phyloP scores from a whole-genome alignment of 208 protist genomes.

The Leishmania amazonensis region DNA sequence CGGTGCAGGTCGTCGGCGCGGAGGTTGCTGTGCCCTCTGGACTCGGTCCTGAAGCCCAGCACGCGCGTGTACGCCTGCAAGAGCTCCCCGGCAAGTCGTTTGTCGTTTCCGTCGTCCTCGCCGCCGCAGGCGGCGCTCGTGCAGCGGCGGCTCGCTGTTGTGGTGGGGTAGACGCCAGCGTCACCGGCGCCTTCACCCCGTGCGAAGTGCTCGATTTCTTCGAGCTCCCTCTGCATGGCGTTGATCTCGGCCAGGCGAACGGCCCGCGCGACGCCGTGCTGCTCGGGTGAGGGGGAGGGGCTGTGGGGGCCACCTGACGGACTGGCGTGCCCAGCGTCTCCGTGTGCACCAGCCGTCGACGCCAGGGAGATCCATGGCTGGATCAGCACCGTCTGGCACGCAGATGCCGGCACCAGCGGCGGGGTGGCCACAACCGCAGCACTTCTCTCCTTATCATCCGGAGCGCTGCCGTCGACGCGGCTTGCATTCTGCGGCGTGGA shows the following conservation, averaged over 20 bases:
- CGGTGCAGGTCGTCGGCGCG: not conserved
- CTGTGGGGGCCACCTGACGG: not conserved
- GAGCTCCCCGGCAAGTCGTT: slow-evolving; percentile 21
- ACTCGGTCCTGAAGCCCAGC: slow-evolving; percentile 3
- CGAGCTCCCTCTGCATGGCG: slow-evolving; percentile 15
- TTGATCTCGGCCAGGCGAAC: slow-evolving; percentile 17
- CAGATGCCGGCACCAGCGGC: not conserved
- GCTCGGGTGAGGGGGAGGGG: not conserved
- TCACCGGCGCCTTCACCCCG: not conserved
- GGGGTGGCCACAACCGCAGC: not conserved
- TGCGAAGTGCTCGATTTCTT: slow-evolving; percentile 12
- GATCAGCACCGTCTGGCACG: slow-evolving; percentile 21
- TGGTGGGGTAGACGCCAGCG: slow-evolving; percentile 2
- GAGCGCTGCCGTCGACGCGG: not conserved
- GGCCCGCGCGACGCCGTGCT: not conserved
- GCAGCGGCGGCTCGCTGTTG: not conserved
- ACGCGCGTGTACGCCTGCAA: slow-evolving; percentile 23
- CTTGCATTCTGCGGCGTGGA: not conserved
- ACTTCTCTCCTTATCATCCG: not conserved
- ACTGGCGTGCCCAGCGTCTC: not conserved
- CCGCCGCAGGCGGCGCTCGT: not conserved
- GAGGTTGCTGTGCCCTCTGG: not conserved
- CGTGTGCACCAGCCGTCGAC: not conserved
- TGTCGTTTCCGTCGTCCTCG: slow-evolving; percentile 18
- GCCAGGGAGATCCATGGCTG: slow-evolving; percentile 22